Base-by-base conservation (phyloP, 495 filamentous ascomycete species). In the Talaromyces adpressus region DNA sequence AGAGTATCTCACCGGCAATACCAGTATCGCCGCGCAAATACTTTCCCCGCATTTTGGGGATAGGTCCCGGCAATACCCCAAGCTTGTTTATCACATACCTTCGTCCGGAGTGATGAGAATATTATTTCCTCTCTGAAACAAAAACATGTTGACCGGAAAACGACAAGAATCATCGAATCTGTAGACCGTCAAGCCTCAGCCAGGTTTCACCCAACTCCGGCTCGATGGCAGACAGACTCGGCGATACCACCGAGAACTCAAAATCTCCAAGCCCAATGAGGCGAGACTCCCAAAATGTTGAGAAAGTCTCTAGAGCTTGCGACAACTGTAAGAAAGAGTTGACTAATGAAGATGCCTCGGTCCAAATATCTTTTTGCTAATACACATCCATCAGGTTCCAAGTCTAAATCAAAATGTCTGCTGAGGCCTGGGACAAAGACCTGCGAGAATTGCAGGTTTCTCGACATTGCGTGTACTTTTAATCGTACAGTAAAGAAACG, bases 371-470 rank as follows among this genome's bases (percentile, higher is more conserved):
- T 25, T 25, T 25, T n/a, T 29, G 7, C n/a, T 29, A 3, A 16
- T 29, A 0, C 6, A 32, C 4, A 2, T 32, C 8, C 53, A 0
- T 30, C 12, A 57, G 53, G 53, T 20, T 57, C 53, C 1, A 57
- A 57, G n/a, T 57, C 53, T 1, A 57, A 57, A 30, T 57, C 53
- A 7, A 57, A 57, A 20, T 57, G 53, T 30, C 11, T 57, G 53
- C 53, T 57, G 53, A 57, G 53, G 30, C 25, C 53, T n/a, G 53
- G 53, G 14, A 29, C 53, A 9, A 57, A 57, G n/a, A 57, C 53
- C 22, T 57, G 53, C 4, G 53, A 57, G 6, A 57, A 57, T 32
- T 57, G 53, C 22, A 57, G 53, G n/a, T 57, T 57, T 8, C 25
- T 57, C 7, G 53, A 57, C 8, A 32, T 57, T 20, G 53, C 53